These are phyloP conservation scores for Fragosphaeria purpurea DNA, from an alignment of 2,329 filamentous ascomycete species.

Conservation along the genomic window DNA sequence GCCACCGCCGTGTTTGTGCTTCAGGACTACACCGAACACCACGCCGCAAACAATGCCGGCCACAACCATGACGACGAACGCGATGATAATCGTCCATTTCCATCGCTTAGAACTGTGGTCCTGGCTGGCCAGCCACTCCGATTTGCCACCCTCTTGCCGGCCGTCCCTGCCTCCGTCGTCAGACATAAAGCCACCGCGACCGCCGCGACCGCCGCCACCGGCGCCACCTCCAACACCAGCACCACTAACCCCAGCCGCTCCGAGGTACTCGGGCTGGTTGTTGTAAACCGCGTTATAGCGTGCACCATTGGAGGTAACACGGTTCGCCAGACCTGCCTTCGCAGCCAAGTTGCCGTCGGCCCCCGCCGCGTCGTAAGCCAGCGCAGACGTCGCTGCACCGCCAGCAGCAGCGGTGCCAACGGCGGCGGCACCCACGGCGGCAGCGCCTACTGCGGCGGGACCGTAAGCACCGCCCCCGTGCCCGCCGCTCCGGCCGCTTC, in stretches of 20 bases:
- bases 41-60: constrained; percentile 65
- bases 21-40: constrained; percentile 60
- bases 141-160: constrained; percentile 46
- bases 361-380: constrained; percentile 19
- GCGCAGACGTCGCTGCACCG: constrained; percentile 13
- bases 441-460: constrained; percentile 26
- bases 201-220: neutral
- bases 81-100: constrained; percentile 57
- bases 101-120: constrained; percentile 53
- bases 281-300: constrained; percentile 48
- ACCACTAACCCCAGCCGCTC: neutral
- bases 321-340: neutral
- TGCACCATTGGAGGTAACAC: neutral
- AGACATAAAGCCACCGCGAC: constrained; percentile 11
- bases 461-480: constrained; percentile 30
- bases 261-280: constrained; percentile 1
- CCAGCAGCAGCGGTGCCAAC: constrained; percentile 19
- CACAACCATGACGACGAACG: constrained; percentile 55
- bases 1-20: constrained; percentile 37
- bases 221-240: neutral
- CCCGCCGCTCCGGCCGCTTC: constrained; percentile 23
- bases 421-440: constrained; percentile 20
- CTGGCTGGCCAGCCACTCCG: constrained; percentile 52
- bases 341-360: neutral
- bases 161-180: constrained; percentile 22